phyloP scores from a whole-genome alignment of 2,329 filamentous ascomycete genomes.

The Pestalotiopsis sp. region DNA sequence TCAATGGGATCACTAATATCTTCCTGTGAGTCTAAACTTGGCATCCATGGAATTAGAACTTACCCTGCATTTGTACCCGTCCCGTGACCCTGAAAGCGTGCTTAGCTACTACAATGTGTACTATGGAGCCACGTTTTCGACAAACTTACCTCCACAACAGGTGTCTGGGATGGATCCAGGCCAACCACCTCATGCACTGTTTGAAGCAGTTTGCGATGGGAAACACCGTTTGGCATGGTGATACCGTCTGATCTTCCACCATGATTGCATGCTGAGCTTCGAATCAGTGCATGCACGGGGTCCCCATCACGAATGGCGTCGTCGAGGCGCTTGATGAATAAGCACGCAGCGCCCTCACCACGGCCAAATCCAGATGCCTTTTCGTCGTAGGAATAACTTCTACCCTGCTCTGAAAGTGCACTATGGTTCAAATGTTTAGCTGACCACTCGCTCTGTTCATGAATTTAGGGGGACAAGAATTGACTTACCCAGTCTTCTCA shows the following conservation, averaged over 20 bases:
- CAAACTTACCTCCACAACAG: slow-evolving; percentile 2
- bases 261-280: slow-evolving; percentile 13
- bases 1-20: slow-evolving; percentile 21
- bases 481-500: too few relatives aligned
- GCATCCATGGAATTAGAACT: slow-evolving; percentile 28
- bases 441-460: too few relatives aligned
- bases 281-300: slow-evolving; percentile 12
- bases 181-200: slow-evolving; percentile 12
- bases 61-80: slow-evolving; percentile 41
- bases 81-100: slow-evolving; percentile 28
- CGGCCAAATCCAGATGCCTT: slow-evolving; percentile 15
- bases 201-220: slow-evolving; percentile 18
- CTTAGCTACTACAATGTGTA: background rate
- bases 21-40: background rate
- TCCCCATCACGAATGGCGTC: slow-evolving; percentile 13
- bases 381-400: slow-evolving; percentile 17
- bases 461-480: too few relatives aligned
- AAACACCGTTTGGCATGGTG: slow-evolving; percentile 28
- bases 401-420: slow-evolving; percentile 18
- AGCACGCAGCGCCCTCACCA: slow-evolving; percentile 12
- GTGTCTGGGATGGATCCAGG: slow-evolving; percentile 8
- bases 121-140: background rate
- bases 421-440: slow-evolving; percentile 2
- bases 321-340: slow-evolving; percentile 13
- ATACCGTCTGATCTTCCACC: slow-evolving; percentile 19